Conservation (phyloP, 306 rosid genomes). For the Alnus glutinosa region DNA sequence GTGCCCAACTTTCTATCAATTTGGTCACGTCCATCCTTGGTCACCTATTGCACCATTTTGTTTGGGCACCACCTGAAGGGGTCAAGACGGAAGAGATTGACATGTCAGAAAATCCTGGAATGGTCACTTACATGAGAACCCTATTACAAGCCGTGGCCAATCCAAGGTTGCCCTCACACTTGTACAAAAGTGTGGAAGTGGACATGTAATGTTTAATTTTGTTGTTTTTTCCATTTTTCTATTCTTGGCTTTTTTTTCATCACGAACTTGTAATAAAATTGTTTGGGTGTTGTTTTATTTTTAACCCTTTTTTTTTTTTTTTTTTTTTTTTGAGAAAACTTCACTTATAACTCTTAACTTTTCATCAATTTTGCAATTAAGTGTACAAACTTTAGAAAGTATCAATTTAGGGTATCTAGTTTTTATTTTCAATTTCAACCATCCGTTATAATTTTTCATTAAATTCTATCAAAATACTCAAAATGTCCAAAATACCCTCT, state of each 20-base stretch:
- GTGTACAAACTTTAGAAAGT: too few relatives aligned
- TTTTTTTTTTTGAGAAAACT: too few relatives aligned
- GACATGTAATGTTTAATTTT: slow-evolving; percentile 35
- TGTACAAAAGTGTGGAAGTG: slow-evolving; percentile 63
- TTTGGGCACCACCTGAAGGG: slow-evolving; percentile 59
- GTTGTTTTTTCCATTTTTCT: neutral
- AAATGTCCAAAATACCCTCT: too few relatives aligned
- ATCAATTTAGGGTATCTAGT: too few relatives aligned
- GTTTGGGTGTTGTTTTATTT: too few relatives aligned
- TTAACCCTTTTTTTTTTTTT: too few relatives aligned
- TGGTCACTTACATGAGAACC: slow-evolving; percentile 75
- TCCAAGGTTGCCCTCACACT: slow-evolving; percentile 68
- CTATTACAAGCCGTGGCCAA: slow-evolving; percentile 66
- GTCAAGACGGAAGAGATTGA: slow-evolving; percentile 63
- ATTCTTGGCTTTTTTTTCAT: neutral
- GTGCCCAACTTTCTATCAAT: slow-evolving; percentile 83
- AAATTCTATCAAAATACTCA: too few relatives aligned
- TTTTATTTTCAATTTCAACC: too few relatives aligned
- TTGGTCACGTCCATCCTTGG: slow-evolving; percentile 84
- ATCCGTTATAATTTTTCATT: too few relatives aligned
- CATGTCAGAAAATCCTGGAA: slow-evolving; percentile 76
- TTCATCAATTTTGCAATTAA: too few relatives aligned
- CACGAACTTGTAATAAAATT: neutral
- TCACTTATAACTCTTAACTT: too few relatives aligned
- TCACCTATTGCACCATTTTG: slow-evolving; percentile 79